These are phyloP conservation scores for Escovopsis sp. DNA, from an alignment of 2,329 filamentous ascomycete species.

Conservation along the genomic window DNA sequence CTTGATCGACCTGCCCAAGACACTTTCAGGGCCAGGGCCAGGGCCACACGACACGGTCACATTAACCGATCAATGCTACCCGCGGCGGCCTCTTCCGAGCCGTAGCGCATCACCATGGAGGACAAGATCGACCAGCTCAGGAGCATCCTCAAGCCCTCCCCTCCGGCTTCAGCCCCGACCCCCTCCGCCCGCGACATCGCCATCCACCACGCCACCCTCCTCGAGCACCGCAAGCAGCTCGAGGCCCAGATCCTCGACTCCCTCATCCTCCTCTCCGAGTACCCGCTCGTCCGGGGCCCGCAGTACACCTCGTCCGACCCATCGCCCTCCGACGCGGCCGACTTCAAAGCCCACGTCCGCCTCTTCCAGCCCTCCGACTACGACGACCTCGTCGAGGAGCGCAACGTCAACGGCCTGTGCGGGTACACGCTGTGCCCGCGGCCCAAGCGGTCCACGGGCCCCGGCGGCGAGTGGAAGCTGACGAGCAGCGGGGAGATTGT, in stretches of 20 bases:
- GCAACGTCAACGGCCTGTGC: conserved; percentile 69
- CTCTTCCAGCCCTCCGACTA: conserved; percentile 81
- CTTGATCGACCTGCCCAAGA: no score
- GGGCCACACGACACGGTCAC: no score
- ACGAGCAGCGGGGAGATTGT: conserved; percentile 48
- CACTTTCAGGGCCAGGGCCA: no score
- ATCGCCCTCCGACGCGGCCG: conserved; percentile 42
- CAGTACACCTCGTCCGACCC: conserved; percentile 29
- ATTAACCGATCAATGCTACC: no score
- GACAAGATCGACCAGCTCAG: conserved; percentile 26
- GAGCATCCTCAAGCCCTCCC: conserved; percentile 41
- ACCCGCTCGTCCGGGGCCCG: conserved; percentile 25
- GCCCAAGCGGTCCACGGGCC: conserved; percentile 40
- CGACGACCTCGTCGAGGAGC: conserved; percentile 75
- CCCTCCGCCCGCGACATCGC: conserved; percentile 45
- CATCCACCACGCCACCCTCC: conserved; percentile 64
- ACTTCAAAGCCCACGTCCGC: conserved; percentile 52
- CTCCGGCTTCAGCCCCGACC: conserved; percentile 11
- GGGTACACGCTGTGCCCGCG: conserved; percentile 69
- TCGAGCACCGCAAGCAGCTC: conserved; percentile 69
- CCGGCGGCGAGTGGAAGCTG: conserved; percentile 54
- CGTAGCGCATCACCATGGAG: conserved; percentile 11
- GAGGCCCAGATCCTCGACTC: conserved; percentile 59
- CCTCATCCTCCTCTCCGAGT: conserved; percentile 56
- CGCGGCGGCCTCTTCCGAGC: no score